phyloP scores from a whole-genome alignment of 352 stramenopile species.

The Phytopythium cucurbitacearum region DNA sequence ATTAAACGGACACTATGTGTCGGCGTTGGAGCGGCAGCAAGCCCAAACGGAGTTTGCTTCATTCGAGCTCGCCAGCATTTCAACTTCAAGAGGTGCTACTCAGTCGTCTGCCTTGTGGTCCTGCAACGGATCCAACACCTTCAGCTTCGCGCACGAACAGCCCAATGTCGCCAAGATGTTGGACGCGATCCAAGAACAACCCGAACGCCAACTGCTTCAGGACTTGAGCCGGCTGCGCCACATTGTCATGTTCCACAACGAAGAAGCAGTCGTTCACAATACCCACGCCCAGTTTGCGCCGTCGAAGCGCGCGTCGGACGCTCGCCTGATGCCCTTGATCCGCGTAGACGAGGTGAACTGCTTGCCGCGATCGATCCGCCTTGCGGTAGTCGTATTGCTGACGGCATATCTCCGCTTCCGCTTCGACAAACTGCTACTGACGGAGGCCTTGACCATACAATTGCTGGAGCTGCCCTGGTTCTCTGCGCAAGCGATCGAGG shows the following conservation, averaged over 20 bases:
- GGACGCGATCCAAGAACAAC: conserved; percentile 6
- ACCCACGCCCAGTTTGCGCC: conserved; percentile 36
- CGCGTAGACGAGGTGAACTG: conserved; percentile 23
- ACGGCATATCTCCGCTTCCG: conserved; percentile 36
- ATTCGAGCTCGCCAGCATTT: conserved; percentile 17
- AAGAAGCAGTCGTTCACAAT: conserved; percentile 43
- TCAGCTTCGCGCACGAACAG: conserved; percentile 1
- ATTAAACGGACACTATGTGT: conserved; percentile 56
- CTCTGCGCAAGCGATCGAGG: conserved; percentile 20
- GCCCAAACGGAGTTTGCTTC: conserved; percentile 33
- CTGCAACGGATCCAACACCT: background rate
- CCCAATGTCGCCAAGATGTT: conserved; percentile 9
- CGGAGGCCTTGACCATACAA: conserved; percentile 39
- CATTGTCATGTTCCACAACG: conserved; percentile 42
- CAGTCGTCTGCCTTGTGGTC: background rate
- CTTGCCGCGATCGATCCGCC: conserved; percentile 16
- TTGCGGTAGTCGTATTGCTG: conserved; percentile 36
- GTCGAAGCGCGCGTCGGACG: conserved; percentile 23
- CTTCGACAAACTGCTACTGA: conserved; percentile 27
- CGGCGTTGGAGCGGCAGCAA: conserved; percentile 27
- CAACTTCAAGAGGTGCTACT: background rate
- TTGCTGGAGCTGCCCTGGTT: conserved; percentile 24
- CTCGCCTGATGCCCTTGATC: conserved; percentile 27
- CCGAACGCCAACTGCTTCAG: background rate
- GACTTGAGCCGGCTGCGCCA: conserved; percentile 37